These are phyloP conservation scores for Penicillium sp. DNA, from an alignment of 2,329 filamentous ascomycete species.

Conservation along the genomic window DNA sequence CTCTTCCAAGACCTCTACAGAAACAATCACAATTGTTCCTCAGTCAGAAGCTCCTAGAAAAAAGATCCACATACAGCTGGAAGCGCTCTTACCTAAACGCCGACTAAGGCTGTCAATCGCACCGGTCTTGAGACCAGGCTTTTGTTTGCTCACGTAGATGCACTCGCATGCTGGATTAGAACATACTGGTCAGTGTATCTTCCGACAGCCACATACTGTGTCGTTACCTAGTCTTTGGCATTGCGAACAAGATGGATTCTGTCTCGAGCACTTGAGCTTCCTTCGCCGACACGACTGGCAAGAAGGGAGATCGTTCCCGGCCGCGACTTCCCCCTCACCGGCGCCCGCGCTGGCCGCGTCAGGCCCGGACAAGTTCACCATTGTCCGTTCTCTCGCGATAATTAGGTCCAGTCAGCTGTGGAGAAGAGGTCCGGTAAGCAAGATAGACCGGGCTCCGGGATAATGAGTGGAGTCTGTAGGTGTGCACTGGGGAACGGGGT, in stretches of 20 bases:
- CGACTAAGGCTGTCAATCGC: conserved; percentile 38
- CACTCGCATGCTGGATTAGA: conserved; percentile 27
- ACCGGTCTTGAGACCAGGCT: conserved; percentile 41
- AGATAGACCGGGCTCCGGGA: not conserved
- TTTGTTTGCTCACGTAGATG: conserved; percentile 29
- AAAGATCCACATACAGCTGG: no score
- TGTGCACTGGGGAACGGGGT: not conserved
- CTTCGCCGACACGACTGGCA: conserved; percentile 6
- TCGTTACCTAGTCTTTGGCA: conserved; percentile 1
- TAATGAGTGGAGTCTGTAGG: not conserved
- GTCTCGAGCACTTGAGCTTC: conserved; percentile 5
- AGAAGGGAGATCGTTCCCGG: not conserved
- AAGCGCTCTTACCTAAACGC: conserved; percentile 28
- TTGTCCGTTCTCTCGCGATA: not conserved
- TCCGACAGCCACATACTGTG: fast-evolving
- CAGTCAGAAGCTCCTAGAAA: not conserved
- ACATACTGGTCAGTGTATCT: not conserved
- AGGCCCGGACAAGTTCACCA: not conserved
- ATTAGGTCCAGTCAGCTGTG: not conserved
- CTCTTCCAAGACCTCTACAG: not conserved
- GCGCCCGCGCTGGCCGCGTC: not conserved
- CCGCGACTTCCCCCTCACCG: not conserved
- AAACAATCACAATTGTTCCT: not conserved
- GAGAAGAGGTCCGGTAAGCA: not conserved
- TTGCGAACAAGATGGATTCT: conserved; percentile 1